Conservation (phyloP, 202 grass and related monocot species). For the Setaria italica region DNA sequence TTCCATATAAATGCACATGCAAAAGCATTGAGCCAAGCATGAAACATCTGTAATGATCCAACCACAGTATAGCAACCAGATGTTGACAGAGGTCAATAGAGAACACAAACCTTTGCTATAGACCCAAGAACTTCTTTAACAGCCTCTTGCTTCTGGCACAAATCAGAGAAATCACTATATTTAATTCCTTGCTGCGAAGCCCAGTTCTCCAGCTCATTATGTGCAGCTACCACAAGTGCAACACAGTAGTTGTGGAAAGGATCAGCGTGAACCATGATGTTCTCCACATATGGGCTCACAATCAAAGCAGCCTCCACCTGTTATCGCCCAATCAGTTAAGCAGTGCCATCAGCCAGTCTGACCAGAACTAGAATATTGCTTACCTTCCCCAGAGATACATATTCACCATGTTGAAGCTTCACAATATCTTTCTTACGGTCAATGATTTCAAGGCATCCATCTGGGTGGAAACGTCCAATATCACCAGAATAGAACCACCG, state of each 20-base stretch:
- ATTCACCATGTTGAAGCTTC: slow-evolving; percentile 97
- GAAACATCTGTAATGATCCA: not conserved
- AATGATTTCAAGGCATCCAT: slow-evolving; percentile 97
- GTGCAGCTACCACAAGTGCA: slow-evolving; percentile 81
- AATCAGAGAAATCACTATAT: slow-evolving; percentile 62
- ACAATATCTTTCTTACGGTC: slow-evolving; percentile 98
- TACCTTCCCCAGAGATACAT: slow-evolving; percentile 95
- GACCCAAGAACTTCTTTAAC: slow-evolving; percentile 83
- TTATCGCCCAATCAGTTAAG: slow-evolving; percentile 43
- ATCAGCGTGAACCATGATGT: slow-evolving; percentile 90
- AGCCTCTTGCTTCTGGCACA: slow-evolving; percentile 82
- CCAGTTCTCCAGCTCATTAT: slow-evolving; percentile 70
- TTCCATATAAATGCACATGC: slow-evolving; percentile 21
- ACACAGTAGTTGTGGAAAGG: slow-evolving; percentile 87
- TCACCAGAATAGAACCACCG: slow-evolving; percentile 97
- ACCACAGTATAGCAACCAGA: slow-evolving; percentile 36
- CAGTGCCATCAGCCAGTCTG: slow-evolving; percentile 25
- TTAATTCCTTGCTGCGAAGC: slow-evolving; percentile 63
- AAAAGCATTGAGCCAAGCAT: slow-evolving; percentile 18
- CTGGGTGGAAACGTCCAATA: slow-evolving; percentile 82
- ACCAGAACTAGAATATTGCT: slow-evolving; percentile 36
- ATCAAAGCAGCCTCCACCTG: slow-evolving; percentile 85
- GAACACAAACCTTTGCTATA: slow-evolving; percentile 67
- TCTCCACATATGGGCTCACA: slow-evolving; percentile 83
- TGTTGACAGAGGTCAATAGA: slow-evolving; percentile 21